Conservation (phyloP, 2,329 filamentous ascomycete species). For the Pseudogymnoascus sp. region DNA sequence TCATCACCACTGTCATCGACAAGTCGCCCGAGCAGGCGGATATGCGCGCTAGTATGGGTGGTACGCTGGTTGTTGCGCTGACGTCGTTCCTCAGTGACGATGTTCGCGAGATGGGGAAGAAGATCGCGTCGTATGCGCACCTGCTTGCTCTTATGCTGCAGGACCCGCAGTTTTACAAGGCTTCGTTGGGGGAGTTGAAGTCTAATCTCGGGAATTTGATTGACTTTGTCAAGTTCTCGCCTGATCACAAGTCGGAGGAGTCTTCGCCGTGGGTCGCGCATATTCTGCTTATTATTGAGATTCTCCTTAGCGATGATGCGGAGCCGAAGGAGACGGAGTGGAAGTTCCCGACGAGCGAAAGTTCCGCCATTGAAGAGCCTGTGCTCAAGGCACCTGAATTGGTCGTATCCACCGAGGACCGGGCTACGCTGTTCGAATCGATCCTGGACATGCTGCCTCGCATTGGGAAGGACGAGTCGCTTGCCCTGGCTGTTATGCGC, state of each 20-base stretch:
- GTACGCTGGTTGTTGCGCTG: slow-evolving; percentile 76
- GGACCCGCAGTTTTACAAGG: slow-evolving; percentile 71
- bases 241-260: slow-evolving; percentile 63
- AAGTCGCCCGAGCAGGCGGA: slow-evolving; percentile 50
- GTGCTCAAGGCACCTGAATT: slow-evolving; percentile 53
- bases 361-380: slow-evolving; percentile 44
- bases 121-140: slow-evolving; percentile 87
- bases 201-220: slow-evolving; percentile 71
- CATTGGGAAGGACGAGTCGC: slow-evolving; percentile 76
- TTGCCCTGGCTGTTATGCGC: slow-evolving; percentile 76
- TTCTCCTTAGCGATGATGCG: slow-evolving; percentile 80
- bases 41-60: slow-evolving; percentile 64
- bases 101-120: slow-evolving; percentile 42
- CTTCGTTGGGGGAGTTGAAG: slow-evolving; percentile 66
- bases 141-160: slow-evolving; percentile 82
- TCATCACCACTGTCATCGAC: slow-evolving; percentile 68
- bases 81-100: slow-evolving; percentile 60
- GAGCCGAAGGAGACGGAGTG: slow-evolving; percentile 69
- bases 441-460: slow-evolving; percentile 79
- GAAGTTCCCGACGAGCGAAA: slow-evolving; percentile 49
- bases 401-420: slow-evolving; percentile 57
- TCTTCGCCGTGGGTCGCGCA: slow-evolving; percentile 90
- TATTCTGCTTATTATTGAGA: slow-evolving; percentile 82
- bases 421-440: slow-evolving; percentile 63
- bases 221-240: slow-evolving; percentile 66